Conservation (phyloP, 805 yeast species). For the Candida anglica region DNA sequence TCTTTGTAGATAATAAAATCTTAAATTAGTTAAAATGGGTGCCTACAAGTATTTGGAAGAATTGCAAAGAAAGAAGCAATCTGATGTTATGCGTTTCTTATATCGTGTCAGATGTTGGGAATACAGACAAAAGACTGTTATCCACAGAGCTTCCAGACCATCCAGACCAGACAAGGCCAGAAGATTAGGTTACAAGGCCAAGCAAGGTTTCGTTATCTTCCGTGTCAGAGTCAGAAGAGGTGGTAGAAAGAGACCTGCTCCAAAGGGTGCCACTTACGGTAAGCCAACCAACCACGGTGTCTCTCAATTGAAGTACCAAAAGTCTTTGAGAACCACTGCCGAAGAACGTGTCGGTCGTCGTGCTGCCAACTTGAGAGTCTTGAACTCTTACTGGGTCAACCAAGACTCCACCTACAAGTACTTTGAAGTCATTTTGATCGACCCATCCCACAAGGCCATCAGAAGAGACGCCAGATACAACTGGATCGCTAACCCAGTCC, state of each 20-base stretch:
- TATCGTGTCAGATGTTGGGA: constrained; percentile 99
- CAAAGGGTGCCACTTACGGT: constrained; percentile 99
- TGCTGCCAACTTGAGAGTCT: constrained; percentile 97
- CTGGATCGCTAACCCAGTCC: constrained; percentile 99
- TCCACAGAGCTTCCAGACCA: constrained; percentile 98
- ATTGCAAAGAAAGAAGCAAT: constrained; percentile 99
- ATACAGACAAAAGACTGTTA: constrained; percentile 97
- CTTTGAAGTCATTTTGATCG: constrained; percentile 96
- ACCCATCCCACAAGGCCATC: constrained; percentile 97
- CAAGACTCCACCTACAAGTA: constrained; percentile 99
- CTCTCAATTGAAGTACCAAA: constrained; percentile 98
- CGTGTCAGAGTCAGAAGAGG: constrained; percentile 99
- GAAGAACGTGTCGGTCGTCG: constrained; percentile 99
- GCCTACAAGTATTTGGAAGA: constrained; percentile 99
- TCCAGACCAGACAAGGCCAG: constrained; percentile 99
- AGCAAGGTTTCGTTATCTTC: constrained; percentile 99
- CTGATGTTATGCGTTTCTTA: constrained; percentile 98
- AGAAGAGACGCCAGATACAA: constrained; percentile 98
- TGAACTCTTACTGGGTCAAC: constrained; percentile 99
- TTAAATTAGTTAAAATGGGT: constrained; percentile 95
- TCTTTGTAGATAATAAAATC: too few species aligned
- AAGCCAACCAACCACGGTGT: constrained; percentile 99
- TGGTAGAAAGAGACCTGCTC: constrained; percentile 99
- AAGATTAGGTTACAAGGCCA: constrained; percentile 99
- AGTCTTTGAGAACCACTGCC: constrained; percentile 95